These are phyloP conservation scores for Xylaria arbuscula DNA, from an alignment of 2,329 filamentous ascomycete species.

Conservation along the genomic window DNA sequence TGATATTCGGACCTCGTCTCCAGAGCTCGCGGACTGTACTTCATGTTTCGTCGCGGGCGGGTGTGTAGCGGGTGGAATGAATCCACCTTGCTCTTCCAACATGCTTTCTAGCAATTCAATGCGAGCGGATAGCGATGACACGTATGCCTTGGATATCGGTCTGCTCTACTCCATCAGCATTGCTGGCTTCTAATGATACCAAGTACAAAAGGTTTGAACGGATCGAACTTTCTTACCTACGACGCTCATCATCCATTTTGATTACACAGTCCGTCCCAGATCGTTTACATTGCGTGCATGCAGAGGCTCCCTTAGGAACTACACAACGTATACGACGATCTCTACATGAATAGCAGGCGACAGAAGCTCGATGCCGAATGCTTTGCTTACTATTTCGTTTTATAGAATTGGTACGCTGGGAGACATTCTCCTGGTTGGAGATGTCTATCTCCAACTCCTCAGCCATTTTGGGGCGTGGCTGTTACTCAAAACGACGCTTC, in stretches of 20 bases:
- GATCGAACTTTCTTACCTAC: slow-evolving; percentile 32
- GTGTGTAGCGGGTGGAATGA: slow-evolving; percentile 34
- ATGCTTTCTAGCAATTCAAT: slow-evolving; percentile 39
- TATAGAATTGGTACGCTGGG: slow-evolving; percentile 25
- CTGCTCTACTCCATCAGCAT: slow-evolving; percentile 24
- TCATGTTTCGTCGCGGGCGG: slow-evolving; percentile 39
- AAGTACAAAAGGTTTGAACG: too few relatives aligned
- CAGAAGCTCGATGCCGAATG: slow-evolving; percentile 38
- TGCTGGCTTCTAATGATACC: neutral
- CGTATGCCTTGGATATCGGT: slow-evolving; percentile 40
- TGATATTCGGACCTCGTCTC: slow-evolving; percentile 27
- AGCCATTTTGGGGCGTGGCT: slow-evolving; percentile 23
- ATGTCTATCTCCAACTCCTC: slow-evolving; percentile 36
- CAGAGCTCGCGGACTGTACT: slow-evolving; percentile 20
- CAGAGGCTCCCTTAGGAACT: slow-evolving; percentile 36
- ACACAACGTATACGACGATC: slow-evolving; percentile 41
- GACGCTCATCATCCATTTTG: slow-evolving; percentile 41
- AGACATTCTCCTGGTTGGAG: slow-evolving; percentile 39
- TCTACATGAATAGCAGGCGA: slow-evolving; percentile 40
- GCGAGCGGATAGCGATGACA: slow-evolving; percentile 39
- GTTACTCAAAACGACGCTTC: slow-evolving; percentile 24
- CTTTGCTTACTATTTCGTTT: slow-evolving; percentile 36
- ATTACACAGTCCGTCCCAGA: slow-evolving; percentile 40
- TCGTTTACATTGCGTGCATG: slow-evolving; percentile 38
- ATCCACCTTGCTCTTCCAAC: slow-evolving; percentile 32